Evolutionary conservation across 2,329 filamentous ascomycete genomes (phyloP), one percentile per base, ranked within the genome.

Genomic region (Penicillium sp.): DNA sequence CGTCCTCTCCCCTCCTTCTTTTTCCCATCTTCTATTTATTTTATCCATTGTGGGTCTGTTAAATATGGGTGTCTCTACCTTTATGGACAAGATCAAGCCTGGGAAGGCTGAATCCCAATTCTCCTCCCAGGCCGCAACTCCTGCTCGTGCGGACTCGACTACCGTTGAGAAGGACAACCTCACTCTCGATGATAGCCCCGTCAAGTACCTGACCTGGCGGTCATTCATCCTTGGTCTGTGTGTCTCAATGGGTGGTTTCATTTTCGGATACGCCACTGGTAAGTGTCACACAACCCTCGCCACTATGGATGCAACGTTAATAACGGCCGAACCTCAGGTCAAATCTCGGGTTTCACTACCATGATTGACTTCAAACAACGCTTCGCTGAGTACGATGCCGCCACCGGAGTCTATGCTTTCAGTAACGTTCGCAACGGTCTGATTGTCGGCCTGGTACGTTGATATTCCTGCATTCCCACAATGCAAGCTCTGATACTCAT

Each of bases 191-290:
- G 74, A 78, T 41, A 75, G 75, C 46, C 76, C 77, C 15, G 71
- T 78, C 60, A 70, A 72, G 36, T 75, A 76, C 47, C 56, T 79
- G 51, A 79, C 78, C 55, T 72, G 72, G 68, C 72, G 74, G 6
- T 75, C 76, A 0, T 71, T 77, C 58, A 68, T 76, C 57, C 73
- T 80, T 59, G 76, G 76, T 48, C 49, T 79, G 39, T 69, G 78
- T 55, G 77, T 78, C 41, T 79, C 76, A 6, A 79, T 80, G 74
- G 77, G 78, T 61, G 77, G 78, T 59, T 76, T 79, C 64, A 75
- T 79, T 56, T 79, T 79, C 62, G 76, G 76, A 61, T 79, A 78
- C 63, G 70, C 75, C 21, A 77, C 75, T 59, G 75, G 74, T 74
- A 68, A 58, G 52, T 51, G 62, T 60, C 44, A 38, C 55, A 55